Evolutionary conservation across 1,139 yeast genomes (phyloP).

Genomic region (Candida sanyaensis): DNA sequence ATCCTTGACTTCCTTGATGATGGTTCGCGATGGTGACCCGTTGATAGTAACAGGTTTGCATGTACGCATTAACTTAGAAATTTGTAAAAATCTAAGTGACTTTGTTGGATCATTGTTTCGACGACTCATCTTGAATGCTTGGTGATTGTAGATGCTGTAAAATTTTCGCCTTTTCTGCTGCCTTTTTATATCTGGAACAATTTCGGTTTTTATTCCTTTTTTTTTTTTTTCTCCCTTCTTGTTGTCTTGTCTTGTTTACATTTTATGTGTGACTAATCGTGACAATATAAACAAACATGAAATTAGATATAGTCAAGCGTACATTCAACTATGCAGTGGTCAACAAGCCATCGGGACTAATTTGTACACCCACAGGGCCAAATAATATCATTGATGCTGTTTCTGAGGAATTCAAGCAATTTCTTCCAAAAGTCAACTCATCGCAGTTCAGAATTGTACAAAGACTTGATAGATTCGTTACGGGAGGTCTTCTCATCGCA

Average conservation of each 20-base stretch:
- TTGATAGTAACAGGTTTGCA: slow-evolving; percentile 36
- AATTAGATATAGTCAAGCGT: slow-evolving; percentile 16
- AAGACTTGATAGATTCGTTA: slow-evolving; percentile 25
- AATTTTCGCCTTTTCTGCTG: background rate
- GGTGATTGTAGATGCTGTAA: background rate
- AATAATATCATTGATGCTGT: slow-evolving; percentile 7
- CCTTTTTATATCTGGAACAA: background rate
- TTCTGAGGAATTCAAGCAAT: slow-evolving; percentile 2
- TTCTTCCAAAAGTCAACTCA: slow-evolving; percentile 13
- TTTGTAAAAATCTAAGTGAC: slow-evolving; percentile 22
- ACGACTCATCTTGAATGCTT: slow-evolving; percentile 1
- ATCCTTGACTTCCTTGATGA: slow-evolving; percentile 19
- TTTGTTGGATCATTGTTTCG: slow-evolving; percentile 16
- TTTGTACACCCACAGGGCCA: slow-evolving; percentile 17
- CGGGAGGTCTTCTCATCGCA: slow-evolving; percentile 26
- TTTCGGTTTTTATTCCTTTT: background rate
- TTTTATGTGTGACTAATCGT: background rate
- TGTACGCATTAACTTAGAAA: slow-evolving; percentile 28
- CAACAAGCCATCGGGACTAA: slow-evolving; percentile 25
- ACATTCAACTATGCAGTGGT: slow-evolving; percentile 21
- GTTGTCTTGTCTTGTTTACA: background rate
- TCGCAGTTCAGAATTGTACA: slow-evolving; percentile 21
- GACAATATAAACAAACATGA: slow-evolving; percentile 1
- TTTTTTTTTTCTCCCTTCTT: background rate
- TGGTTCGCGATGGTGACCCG: slow-evolving; percentile 25